Base-by-base conservation (phyloP, 768 basidiomycete genomes). In the Hericium rajendrae region DNA sequence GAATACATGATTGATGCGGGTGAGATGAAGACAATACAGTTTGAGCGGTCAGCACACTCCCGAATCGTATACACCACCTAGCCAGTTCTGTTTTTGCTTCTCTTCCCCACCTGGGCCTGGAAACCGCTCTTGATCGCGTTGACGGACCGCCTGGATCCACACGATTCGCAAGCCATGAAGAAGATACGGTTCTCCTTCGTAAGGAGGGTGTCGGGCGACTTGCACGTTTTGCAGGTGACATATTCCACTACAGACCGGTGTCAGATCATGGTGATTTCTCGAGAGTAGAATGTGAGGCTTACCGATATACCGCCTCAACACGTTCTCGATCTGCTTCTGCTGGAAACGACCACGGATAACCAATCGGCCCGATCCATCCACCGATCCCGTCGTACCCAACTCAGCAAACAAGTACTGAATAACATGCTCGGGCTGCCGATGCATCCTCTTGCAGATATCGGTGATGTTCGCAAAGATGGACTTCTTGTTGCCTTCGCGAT, bases 211-310 rank as follows among this genome's bases (percentile, higher is more conserved):
- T 99, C 97, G 48, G 91, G 91, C 1, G 95, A 97, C 75, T 97
- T 99, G 81, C 97, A 99, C 41, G 94, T 98, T 74, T 97, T 95
- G 83, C 97, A 99, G 40, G 94, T 94, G 59, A 97, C 95, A 72
- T 97, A 98, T 75, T 97, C 94, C 60, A 95, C 94, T 95, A 63
- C 46, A 40, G 20, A 38, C 20, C 51, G 39, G 46, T 54, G 53
- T 53, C 38, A 37, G 43, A 32, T 57, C 38, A 32, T 39, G 22
- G n/a, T 11, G 40, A 38, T 55, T 48, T 43, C 49, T 46, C 24
- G 57, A 32, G 43, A 39, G n/a, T 41, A 24, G 55, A 51, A 54
- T 48, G 10, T 12, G 12, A 9, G 39, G 76, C 86, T 64, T 70
- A 94, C 94, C 91, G 66, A 98, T 97, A 71, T 99, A 99, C 57